A percentile compares a stretch with the other conserved stretches of the same genome.
phyloP scores from a whole-genome alignment of 2,329 filamentous ascomycete species.

The Neofusicoccum parvum region DNA sequence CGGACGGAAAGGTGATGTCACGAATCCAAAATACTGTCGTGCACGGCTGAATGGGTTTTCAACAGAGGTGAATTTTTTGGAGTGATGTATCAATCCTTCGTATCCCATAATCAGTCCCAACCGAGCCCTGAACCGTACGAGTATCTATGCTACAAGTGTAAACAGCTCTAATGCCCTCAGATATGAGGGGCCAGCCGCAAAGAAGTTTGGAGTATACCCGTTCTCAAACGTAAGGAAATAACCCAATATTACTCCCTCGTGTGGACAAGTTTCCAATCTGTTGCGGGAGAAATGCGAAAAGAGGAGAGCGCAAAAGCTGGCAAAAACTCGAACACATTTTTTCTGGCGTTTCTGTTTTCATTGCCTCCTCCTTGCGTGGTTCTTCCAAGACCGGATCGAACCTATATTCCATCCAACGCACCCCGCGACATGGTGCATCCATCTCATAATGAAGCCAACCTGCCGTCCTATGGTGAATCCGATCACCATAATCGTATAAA shows the following conservation, averaged over 20 bases:
- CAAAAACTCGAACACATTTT: conserved; percentile 3
- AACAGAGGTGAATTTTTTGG: background rate
- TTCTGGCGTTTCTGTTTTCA: conserved; percentile 4
- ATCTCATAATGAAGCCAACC: background rate
- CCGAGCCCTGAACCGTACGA: background rate
- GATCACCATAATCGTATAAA: background rate
- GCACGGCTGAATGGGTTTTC: background rate
- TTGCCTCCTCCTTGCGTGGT: background rate
- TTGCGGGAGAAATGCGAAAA: background rate
- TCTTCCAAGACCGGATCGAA: background rate
- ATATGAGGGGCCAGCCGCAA: background rate
- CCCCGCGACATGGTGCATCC: background rate
- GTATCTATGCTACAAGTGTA: conserved; percentile 15
- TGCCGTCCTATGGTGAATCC: background rate
- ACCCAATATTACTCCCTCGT: background rate
- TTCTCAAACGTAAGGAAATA: background rate
- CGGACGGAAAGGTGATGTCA: no score
- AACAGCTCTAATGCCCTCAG: background rate
- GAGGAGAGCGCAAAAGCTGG: conserved; percentile 12
- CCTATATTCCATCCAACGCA: conserved; percentile 2
- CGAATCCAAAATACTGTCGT: background rate
- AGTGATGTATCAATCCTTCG: conserved; percentile 12
- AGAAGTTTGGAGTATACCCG: conserved; percentile 7
- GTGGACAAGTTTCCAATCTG: conserved; percentile 9
- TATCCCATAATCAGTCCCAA: background rate